Evolutionary conservation across 2,329 filamentous ascomycete genomes (phyloP), one percentile per base, ranked within the genome.

Genomic region (Venturia aucupariae): DNA sequence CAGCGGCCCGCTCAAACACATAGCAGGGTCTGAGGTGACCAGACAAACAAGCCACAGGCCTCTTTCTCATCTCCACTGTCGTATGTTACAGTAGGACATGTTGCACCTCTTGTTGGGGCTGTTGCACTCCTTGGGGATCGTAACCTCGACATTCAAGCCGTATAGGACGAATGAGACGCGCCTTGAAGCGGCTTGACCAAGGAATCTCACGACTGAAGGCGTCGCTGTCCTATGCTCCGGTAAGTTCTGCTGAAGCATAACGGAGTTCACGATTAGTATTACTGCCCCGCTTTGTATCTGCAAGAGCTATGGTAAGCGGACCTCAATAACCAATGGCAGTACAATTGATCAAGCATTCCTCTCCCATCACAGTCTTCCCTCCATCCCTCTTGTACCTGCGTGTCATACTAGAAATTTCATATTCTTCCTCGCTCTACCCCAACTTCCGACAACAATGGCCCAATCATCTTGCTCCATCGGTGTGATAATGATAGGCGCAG

Each of bases 401-500:
- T 22, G 2, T 6, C n/a, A 7, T 46, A n/a, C 5, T 19, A 22
- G 19, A 11, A 8, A 6, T 46, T 24, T n/a, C 6, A 3, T 24
- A 8, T 24, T 19, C 44, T 8, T 11, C 41, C 44, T 46, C 4
- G 24, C 8, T 2, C 7, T 6, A 22, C 44, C n/a, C 19, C n/a
- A 22, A 24, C 10, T 11, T 46, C 19, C n/a, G 17, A 7, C 44
- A 7, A 22, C 44, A 5, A 46, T 19, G 38, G 54, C 30, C 30
- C 22, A 1, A 11, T 7, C 38, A 59, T 17, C 54, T 30, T 30
- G n/a, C n/a, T n/a, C n/a, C n/a, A n/a, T 22, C n/a, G 72, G 74
- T 66, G 72, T 73, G 17, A 68, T 73, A 0, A 66, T 74, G 1
- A 67, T 75, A 6, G 73, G 73, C 17, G 73, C 72, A 19, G 73